Conservation (phyloP, 768 basidiomycete species). For the Podaxis sp. region DNA sequence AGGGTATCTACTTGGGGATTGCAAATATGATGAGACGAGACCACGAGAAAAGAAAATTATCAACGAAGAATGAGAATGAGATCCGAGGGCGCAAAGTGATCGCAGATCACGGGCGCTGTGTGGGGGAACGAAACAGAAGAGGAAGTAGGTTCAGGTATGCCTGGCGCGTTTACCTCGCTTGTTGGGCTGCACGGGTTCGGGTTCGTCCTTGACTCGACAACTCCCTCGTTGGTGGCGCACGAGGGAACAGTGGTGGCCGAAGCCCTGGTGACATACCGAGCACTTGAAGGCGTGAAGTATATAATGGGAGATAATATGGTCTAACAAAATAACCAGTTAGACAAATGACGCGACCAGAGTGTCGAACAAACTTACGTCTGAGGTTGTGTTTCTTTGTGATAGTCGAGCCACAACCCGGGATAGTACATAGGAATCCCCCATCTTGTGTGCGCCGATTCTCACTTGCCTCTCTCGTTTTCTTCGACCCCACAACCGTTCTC, state of each 20-base stretch:
- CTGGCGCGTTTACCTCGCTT: background rate
- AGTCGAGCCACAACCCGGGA: slow-evolving; percentile 4
- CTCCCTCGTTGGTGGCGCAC: background rate
- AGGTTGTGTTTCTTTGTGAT: slow-evolving; percentile 12
- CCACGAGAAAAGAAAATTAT: background rate
- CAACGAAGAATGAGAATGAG: background rate
- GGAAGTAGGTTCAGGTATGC: background rate
- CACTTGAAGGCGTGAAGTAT: background rate
- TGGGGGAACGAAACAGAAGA: background rate
- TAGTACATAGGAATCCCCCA: background rate
- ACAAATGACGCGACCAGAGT: background rate
- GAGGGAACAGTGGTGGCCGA: background rate
- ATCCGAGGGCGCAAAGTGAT: background rate
- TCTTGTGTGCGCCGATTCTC: slow-evolving; percentile 1
- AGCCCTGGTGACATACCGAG: background rate
- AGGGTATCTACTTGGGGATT: background rate
- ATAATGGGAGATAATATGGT: slow-evolving; percentile 4
- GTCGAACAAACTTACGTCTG: background rate
- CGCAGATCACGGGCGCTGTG: background rate
- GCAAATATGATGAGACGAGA: background rate
- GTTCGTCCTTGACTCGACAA: too few relatives aligned
- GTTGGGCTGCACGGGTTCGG: background rate
- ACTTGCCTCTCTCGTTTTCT: slow-evolving; percentile 5
- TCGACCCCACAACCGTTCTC: background rate
- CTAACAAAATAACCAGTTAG: background rate